phyloP scores from a whole-genome alignment of 371 early-diverging fungal species.

The Quaeritorhiza haematococci region DNA sequence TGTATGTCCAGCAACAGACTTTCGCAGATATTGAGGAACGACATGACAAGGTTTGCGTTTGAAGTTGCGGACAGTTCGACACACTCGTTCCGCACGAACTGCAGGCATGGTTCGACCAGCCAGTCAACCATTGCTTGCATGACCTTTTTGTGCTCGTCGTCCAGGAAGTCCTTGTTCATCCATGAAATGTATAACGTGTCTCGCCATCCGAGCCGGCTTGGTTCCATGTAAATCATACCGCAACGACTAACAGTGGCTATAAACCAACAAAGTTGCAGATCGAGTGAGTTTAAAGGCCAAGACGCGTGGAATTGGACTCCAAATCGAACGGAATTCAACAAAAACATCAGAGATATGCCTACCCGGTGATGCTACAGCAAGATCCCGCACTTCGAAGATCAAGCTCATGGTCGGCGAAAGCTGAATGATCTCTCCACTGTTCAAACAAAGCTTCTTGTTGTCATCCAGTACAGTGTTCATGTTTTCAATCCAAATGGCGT shows the following conservation, averaged over 20 bases:
- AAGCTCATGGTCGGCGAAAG: slow-evolving; percentile 48
- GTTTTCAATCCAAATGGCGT: slow-evolving; percentile 60
- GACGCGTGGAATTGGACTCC: too few species aligned
- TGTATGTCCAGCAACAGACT: slow-evolving; percentile 32
- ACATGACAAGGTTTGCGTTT: slow-evolving; percentile 36
- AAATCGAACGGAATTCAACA: not conserved
- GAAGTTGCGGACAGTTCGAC: slow-evolving; percentile 38
- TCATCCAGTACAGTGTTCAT: slow-evolving; percentile 60
- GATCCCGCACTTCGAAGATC: slow-evolving; percentile 51
- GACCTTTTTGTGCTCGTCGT: slow-evolving; percentile 28
- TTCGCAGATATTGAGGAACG: slow-evolving; percentile 41
- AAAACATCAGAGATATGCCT: not conserved
- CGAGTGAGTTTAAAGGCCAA: not conserved
- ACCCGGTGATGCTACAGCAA: slow-evolving; percentile 52
- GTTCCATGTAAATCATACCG: slow-evolving; percentile 56
- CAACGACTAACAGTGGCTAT: slow-evolving; percentile 55
- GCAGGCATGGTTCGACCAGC: slow-evolving; percentile 31
- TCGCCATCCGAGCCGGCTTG: slow-evolving; percentile 41
- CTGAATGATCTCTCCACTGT: slow-evolving; percentile 55
- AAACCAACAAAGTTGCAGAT: not conserved
- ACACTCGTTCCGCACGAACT: slow-evolving; percentile 34
- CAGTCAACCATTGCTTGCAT: slow-evolving; percentile 35
- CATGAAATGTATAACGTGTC: slow-evolving; percentile 44
- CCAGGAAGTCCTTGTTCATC: slow-evolving; percentile 25
- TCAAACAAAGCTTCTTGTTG: slow-evolving; percentile 51